Evolutionary conservation across 768 basidiomycete species (phyloP), one percentile per base, ranked within the genome.

Genomic region (Lepiota venenata): DNA sequence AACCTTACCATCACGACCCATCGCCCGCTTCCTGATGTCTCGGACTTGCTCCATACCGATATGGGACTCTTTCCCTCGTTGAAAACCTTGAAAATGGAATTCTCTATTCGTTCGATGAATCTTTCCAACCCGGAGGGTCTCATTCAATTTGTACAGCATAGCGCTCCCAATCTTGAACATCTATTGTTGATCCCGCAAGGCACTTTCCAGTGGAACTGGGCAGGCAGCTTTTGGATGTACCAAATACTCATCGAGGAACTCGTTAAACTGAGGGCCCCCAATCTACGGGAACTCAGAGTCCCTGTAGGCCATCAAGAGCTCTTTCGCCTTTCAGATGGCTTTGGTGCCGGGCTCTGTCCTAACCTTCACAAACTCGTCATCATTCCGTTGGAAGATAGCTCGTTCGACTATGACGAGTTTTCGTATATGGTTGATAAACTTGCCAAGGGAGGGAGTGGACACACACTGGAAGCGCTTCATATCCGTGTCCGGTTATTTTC

Each of bases 151-250:
- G 44, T 61, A 2, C 44, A 49, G 15, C 37, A 41, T 2, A 56
- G 54, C 41, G 41, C 43, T 7, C 37, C 37, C 35, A 58, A 48
- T 20, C 50, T 61, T 16, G 52, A 58, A 41, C 46, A 57, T 11
- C 35, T 61, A 7, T 55, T 61, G 6, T 40, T 60, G 21, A 42
- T 47, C 20, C 46, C 47, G 2, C 32, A 32, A 32, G 32, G 32
- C 32, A 32, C 32, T 8, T 32, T 32, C 32, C 32, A 32, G 9
- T 32, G 32, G 32, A 8, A 32, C 10, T 32, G 32, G 32, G 32
- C 32, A 2, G 32, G 32, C 8, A 55, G 20, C n/a, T 48, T 41
- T 21, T 55, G 53, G 53, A 48, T 38, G 4, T 20, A 36, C 6
- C 29, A 55, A 21, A 40, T 14, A 4, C 41, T 48, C 22, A 42